Conservation (phyloP, 1,139 yeast species). For the Hyphopichia khmerensis region DNA sequence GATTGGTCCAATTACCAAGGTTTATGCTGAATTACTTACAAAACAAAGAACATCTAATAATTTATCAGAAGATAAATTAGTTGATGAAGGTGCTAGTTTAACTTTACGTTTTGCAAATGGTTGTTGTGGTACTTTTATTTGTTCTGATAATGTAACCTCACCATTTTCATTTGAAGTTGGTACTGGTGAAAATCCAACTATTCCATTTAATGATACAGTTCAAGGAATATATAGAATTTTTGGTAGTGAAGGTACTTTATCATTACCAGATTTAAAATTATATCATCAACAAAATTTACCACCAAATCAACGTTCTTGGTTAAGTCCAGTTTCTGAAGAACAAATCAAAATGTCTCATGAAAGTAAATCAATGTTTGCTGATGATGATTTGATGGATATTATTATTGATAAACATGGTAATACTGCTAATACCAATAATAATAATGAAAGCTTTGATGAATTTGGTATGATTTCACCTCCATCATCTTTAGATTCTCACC, state of each 20-base stretch:
- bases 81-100: conserved; percentile 46
- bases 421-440: background rate
- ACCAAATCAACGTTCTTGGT: conserved; percentile 26
- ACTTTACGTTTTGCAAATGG: conserved; percentile 39
- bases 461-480: conserved; percentile 2
- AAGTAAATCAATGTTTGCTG: background rate
- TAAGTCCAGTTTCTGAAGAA: conserved; percentile 28
- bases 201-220: conserved; percentile 32
- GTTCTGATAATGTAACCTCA: conserved; percentile 42
- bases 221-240: conserved; percentile 41
- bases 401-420: background rate
- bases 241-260: conserved; percentile 41
- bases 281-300: conserved; percentile 26
- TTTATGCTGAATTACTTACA: conserved; percentile 37
- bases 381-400: conserved; percentile 8
- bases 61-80: conserved; percentile 18
- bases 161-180: conserved; percentile 44
- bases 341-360: conserved; percentile 20
- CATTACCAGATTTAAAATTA: conserved; percentile 41
- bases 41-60: conserved; percentile 24
- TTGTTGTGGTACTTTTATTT: conserved; percentile 40
- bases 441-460: background rate
- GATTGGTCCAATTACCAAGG: conserved; percentile 38
- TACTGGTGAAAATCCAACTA: conserved; percentile 44
- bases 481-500: conserved; percentile 1